Base-by-base conservation (phyloP, 2,329 filamentous ascomycete species). In the Clonostachys chloroleuca region DNA sequence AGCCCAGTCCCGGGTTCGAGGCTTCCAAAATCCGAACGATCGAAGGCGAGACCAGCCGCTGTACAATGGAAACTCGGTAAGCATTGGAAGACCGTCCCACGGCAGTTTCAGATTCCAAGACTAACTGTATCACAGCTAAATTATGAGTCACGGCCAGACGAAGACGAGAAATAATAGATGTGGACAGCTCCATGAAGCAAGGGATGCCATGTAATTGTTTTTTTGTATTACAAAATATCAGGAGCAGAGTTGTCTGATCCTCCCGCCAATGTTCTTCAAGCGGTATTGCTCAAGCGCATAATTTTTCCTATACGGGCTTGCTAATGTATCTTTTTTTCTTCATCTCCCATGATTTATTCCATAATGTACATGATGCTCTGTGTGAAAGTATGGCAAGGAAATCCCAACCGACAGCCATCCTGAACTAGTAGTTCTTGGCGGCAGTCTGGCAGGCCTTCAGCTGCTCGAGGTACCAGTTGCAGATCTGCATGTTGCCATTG, bases 391-490 rank as follows among this genome's bases (percentile, higher is more conserved):
- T 30, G 24, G 10, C 10, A 30, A 30, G 24, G 24, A 6, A 30
- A 30, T 10, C 24, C 8, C 24, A 30, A 10, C 24, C 24, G 24
- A 30, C 24, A 10, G 24, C 24, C 24, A 30, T 30, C 24, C 24
- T 30, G 8, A 30, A 42, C 65, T 83, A 89, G 73, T 89, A 89
- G 59, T 75, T 82, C 69, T 76, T 82, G 47, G 88, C 85, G 58
- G 89, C 87, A 54, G 81, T 73, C 77, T 92, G 88, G 78, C 88
- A 92, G 48, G 88, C 87, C 79, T 92, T 92, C 70, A 99, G 78
- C 81, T 99, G 92, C 69, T 99, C 94, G 60, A 99, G 75, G 70
- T 99, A 99, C 92, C 92, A 99, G 57, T 88, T 87, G 75, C 94
- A 99, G 65, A 96, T 95, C 65, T 87, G 86, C 86, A 99, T 84